A percentile compares a stretch with the other conserved stretches of the same genome.
Evolutionary conservation across 192 early-diverging fungal species (phyloP).

Genomic region (Podila epicladia): DNA sequence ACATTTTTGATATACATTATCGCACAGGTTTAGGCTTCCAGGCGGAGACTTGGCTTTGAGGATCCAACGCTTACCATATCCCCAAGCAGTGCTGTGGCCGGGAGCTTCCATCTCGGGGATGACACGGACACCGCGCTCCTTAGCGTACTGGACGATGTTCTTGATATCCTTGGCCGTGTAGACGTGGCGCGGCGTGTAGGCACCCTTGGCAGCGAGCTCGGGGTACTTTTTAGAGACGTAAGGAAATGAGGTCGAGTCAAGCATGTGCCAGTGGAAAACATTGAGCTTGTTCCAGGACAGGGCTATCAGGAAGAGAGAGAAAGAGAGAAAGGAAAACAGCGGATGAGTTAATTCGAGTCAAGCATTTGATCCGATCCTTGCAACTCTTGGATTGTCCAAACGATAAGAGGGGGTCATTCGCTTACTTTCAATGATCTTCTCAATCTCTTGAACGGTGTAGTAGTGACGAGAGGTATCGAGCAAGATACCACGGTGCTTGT

Average conservation of each 20-base stretch:
- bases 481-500: slow-evolving; percentile 49
- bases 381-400: background rate
- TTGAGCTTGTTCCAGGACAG: slow-evolving; percentile 51
- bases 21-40: background rate
- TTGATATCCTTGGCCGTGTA: slow-evolving; percentile 58
- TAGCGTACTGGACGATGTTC: slow-evolving; percentile 58
- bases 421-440: slow-evolving; percentile 44
- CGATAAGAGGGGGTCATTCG: background rate
- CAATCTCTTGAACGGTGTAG: slow-evolving; percentile 24
- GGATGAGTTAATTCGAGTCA: background rate
- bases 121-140: slow-evolving; percentile 62
- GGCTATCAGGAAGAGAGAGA: slow-evolving; percentile 4
- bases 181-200: slow-evolving; percentile 47
- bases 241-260: slow-evolving; percentile 45
- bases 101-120: slow-evolving; percentile 70
- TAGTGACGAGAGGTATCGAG: slow-evolving; percentile 51
- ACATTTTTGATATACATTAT: background rate
- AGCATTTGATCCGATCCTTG: background rate
- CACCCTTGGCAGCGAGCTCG: slow-evolving; percentile 41
- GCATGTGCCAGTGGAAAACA: slow-evolving; percentile 49
- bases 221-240: slow-evolving; percentile 40
- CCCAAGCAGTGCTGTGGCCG: slow-evolving; percentile 59
- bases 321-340: background rate
- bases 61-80: slow-evolving; percentile 1
- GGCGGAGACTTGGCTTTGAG: background rate